Base-by-base conservation (phyloP, 805 yeast genomes). In the Metschnikowia orientalis region DNA sequence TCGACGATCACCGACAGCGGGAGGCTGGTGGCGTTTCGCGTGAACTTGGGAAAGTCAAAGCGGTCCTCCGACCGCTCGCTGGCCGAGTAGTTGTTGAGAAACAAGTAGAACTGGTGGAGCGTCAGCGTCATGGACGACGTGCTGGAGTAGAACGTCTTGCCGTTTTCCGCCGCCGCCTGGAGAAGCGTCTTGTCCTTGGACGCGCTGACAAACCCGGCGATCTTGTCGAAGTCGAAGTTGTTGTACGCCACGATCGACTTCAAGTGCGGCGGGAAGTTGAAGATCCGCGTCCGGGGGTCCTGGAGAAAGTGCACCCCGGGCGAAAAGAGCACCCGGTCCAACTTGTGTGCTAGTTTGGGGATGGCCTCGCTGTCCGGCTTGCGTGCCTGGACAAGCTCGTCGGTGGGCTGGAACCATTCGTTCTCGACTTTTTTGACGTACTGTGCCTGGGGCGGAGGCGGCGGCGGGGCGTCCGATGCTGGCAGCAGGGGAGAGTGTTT, bases 41-140 rank as follows among this genome's bases (percentile, higher is more conserved):
- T 9, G 71, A 63, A 51, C 65, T 71, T n/a, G 68, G 74, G 54
- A 26, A 57, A 58, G 14, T 48, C 44, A 32, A 63, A 61, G 21
- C 69, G 45, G 8, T 44, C 33, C 9, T 40, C 40, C 1, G 47
- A 34, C 6, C 28, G 27, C 2, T 44, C 40, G 14, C 44, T 32
- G 8, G 32, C 16, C 10, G 38, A 26, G 40, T 61, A 65, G 36
- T 62, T 67, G 46, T 80, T 77, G 23, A 92, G 51, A 7, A 85
- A 59, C 38, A 67, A 69, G 57, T 92, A 96, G 38, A 90, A 63
- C 30, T 88, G 94, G 3, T 79, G 67, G 27, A 90, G 66, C 1
- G 79, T 59, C 1, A 79, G 69, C 0, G 97, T 89, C 84, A 90
- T 73, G 1, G 95, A 83, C 12, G 95, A 83, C 0, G 97, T 88